Base-by-base conservation (phyloP, 768 basidiomycete genomes). In the Trichaptum fuscoviolaceum region DNA sequence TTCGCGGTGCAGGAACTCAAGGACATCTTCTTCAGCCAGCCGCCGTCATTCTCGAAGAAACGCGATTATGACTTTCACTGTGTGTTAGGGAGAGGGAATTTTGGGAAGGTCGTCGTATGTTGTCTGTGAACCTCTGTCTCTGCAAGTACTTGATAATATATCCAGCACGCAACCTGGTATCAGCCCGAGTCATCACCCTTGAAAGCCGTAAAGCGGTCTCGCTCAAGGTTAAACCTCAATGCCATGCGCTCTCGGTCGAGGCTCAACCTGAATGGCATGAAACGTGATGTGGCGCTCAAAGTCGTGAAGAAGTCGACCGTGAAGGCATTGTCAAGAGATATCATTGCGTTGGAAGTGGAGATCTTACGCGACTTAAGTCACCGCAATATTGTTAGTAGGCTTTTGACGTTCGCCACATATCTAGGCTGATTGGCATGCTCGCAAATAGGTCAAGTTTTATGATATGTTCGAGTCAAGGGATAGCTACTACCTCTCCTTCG, bases 291-390 rank as follows among this genome's bases (percentile, higher is more conserved):
- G 1, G 93, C 92, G 7, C 78, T 91, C 70, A 97, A 97, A 78
- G 85, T 96, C 67, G 97, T 99, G 66, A 84, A 91, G 6, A 99
- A 98, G 85, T 95, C 96, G 79, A 92, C 92, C 71, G 93, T 97
- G 64, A 95, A 94, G 75, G 92, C 93, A 10, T 93, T 96, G 71
- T 93, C 95, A 74, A 84, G 81, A 59, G 87, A 52, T 52, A 52
- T 86, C 63, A 94, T 98, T 0, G 93, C 92, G 87, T 85, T 87
- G 7, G 97, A 99, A 79, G 96, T 99, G 90, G 87, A 93, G 63
- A 91, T 99, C 0, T 76, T 99, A 67, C 90, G 90, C 73, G 95
- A 91, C 0, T 78, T 99, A 63, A 85, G 95, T 73, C 96, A 98
- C 74, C 88, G 90, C 0, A 96, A 98, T 72, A 92, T 98, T 70